These are phyloP conservation scores for Botrytis cinerea DNA, from an alignment of 2,329 filamentous ascomycete species.

Conservation along the genomic window DNA sequence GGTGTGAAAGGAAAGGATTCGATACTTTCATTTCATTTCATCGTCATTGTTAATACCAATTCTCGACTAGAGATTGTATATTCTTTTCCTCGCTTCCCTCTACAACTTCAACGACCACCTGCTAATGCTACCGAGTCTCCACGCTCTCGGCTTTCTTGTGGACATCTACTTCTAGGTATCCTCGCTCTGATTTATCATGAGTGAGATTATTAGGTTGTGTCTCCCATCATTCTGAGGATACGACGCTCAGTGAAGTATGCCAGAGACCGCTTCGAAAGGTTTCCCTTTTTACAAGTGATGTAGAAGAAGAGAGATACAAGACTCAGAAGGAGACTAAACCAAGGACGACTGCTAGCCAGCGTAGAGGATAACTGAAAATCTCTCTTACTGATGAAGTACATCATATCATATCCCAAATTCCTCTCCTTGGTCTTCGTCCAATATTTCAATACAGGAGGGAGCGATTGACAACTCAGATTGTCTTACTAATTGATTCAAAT, in stretches of 20 bases:
- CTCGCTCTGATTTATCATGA: background rate
- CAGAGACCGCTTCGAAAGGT: no score
- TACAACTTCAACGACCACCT: background rate
- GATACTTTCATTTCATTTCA: background rate
- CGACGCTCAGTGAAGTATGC: no score
- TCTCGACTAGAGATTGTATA: background rate
- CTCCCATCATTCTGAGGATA: background rate
- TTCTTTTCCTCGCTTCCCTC: background rate
- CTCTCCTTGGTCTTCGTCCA: background rate
- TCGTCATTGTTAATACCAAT: background rate
- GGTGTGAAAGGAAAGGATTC: no score
- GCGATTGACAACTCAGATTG: fast-evolving
- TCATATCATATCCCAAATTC: fast-evolving
- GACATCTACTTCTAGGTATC: background rate
- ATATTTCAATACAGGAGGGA: no score
- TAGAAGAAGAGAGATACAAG: background rate
- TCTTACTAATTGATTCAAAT: background rate
- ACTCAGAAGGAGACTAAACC: background rate
- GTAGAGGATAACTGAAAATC: background rate
- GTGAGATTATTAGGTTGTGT: fast-evolving
- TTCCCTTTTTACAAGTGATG: no score
- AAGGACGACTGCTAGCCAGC: background rate
- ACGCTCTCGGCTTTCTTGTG: background rate
- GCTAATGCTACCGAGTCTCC: background rate
- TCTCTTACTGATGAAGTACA: background rate